Evolutionary conservation across 441 rosid species (phyloP).

Genomic region (Croton laevigatus): DNA sequence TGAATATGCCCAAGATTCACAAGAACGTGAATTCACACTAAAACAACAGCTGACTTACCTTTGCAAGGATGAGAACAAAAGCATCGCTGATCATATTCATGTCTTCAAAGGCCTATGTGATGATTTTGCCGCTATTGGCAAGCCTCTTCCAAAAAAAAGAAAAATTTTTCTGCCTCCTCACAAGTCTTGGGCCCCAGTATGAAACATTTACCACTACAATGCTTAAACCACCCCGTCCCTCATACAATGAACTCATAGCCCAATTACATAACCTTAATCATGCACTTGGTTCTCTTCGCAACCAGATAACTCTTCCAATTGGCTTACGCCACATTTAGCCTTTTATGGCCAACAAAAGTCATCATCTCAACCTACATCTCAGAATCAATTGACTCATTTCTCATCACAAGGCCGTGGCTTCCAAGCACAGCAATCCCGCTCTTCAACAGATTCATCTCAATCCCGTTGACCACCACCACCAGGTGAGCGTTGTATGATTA

Average conservation of each 20-base stretch:
- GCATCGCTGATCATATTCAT: no score
- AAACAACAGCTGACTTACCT: no score
- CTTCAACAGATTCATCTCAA: neutral
- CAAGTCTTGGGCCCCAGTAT: no score
- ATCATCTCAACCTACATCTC: no score
- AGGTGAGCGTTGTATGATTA: neutral
- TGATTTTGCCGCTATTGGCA: no score
- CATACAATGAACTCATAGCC: neutral
- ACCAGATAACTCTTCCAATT: neutral
- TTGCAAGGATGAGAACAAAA: no score
- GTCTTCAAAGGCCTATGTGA: no score
- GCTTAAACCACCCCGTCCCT: slow-evolving; percentile 4
- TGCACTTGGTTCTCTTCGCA: neutral
- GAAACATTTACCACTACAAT: slow-evolving; percentile 15
- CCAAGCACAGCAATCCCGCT: neutral
- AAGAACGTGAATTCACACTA: no score
- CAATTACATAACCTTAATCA: slow-evolving; percentile 9
- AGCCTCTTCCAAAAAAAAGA: no score
- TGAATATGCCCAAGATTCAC: no score
- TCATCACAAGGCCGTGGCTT: neutral
- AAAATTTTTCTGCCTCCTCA: no score
- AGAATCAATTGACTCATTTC: neutral
- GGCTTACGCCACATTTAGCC: neutral
- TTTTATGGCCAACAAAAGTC: neutral
- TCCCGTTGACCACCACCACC: slow-evolving; percentile 10